Evolutionary conservation across 2,329 filamentous ascomycete genomes (phyloP), one percentile per base, ranked within the genome.

Genomic region (Decorospora gaudefroyi): DNA sequence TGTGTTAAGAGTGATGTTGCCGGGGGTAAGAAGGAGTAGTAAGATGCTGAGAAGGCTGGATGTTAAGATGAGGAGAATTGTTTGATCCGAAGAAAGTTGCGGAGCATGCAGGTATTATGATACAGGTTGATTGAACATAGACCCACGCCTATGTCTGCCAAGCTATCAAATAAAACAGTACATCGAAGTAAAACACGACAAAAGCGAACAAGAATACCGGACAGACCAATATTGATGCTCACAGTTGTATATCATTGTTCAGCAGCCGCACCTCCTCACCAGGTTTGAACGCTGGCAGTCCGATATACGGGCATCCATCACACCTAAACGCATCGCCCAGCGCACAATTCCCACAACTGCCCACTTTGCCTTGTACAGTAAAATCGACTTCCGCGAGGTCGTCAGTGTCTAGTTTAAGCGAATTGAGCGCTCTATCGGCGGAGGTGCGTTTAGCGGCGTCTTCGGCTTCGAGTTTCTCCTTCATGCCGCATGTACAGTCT

Each of bases 341-440:
- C 18, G 90, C 87, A 72, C 93, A 97, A 73, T 92, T 96, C 18
- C 90, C 90, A 70, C 93, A 99, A 12, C 88, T 95, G 41, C 93
- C 92, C 4, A 92, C 88, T 76, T 96, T 97, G 59, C 93, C 93
- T 72, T 95, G 81, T n/a, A 97, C 89, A 0, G 93, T 99, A 67
- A 99, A 97, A 72, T 99, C 93, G 6, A 97, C 80, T 71, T 97
- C 92, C 37, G 82, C 84, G 34, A 99, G 55, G 67, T 99, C 93
- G 61, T 89, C 85, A 1, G 83, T 76, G 35, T 80, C 82, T 37
- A 96, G 78, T 72, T 87, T 88, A 51, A 90, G 75, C 13, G 83
- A 78, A 64, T 84, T 82, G 33, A 89, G 78, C 2, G 74, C 74
- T 32, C 76, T 74, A 62, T 90, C 86, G 21, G 87, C 87, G 15